Base-by-base conservation (phyloP, 1,139 yeast genomes). In the Chernovozyma sophiae-reginae region DNA sequence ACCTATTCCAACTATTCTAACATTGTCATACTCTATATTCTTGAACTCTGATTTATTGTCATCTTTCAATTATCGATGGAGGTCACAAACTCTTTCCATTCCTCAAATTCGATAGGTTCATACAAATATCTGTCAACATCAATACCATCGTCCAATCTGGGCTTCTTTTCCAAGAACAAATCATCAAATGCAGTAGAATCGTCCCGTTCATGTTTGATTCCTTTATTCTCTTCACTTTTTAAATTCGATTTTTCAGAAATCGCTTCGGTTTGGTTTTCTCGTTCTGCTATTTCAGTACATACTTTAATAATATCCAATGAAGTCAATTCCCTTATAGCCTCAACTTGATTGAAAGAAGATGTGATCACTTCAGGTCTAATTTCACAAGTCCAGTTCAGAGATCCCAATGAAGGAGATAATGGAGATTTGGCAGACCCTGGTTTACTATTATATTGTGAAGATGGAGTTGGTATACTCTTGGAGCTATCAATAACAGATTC, bases 321-420 rank as follows among this genome's bases (percentile, higher is more conserved):
- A 1, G 56, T 56, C 34, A 65, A 48, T 36, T 69, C 71, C 34
- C 55, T 52, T 31, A 65, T 62, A 20, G 44, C 41, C 19, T 64
- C 68, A 15, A 72, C 69, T 41, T 70, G 79, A 39, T 62, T 61
- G 48, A 76, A 74, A 0, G 77, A 70, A 7, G 75, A 61, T 2
- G 65, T 47, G 19, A 77, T 63, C 3, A 75, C 72, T 26, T 59
- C 58, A 1, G 79, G 72, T 34, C 65, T 65, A 15, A 74, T 61
- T 29, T 65, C 70, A 35, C 76, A 66, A 0, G 65, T 60, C 81
- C 80, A 74, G 27, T 53, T 68, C 14, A 46, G 51, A 22, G 43
- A 32, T 14, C 43, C 40, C 30, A 36, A 32, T 5, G 40, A 44
- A 1, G 72, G 73, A 12, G 72, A 61, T 30, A 62, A 55, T 3